Conservation (phyloP, 2,329 filamentous ascomycete genomes). For the Trichoderma citrinoviride region DNA sequence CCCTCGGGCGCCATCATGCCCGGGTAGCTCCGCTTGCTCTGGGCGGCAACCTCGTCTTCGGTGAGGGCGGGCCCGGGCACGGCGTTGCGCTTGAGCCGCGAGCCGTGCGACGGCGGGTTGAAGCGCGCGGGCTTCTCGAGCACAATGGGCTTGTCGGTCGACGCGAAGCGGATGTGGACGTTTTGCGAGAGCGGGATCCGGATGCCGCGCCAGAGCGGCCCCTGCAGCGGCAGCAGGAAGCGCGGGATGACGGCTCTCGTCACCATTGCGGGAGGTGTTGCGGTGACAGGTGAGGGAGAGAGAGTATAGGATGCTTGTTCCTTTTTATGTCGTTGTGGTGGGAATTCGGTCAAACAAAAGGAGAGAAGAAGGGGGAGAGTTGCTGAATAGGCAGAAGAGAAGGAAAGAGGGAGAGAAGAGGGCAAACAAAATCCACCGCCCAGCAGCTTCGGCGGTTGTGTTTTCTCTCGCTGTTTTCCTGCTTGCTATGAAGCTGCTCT, state of each 20-base stretch:
- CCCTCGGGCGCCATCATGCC: conserved; percentile 84
- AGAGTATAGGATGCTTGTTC: too few species aligned
- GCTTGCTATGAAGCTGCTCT: conserved; percentile 16
- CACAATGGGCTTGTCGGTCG: conserved; percentile 56
- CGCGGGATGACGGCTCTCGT: conserved; percentile 58
- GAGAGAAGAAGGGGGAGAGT: neutral
- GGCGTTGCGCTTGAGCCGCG: conserved; percentile 57
- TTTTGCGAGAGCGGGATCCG: conserved; percentile 37
- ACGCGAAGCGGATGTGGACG: conserved; percentile 38
- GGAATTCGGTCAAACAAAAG: neutral
- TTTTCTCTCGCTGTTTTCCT: conserved; percentile 3
- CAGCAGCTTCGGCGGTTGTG: neutral
- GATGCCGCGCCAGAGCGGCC: conserved; percentile 53
- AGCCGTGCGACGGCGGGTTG: conserved; percentile 85
- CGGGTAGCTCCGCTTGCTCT: conserved; percentile 73
- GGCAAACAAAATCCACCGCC: neutral
- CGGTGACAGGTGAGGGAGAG: neutral
- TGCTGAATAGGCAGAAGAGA: neutral
- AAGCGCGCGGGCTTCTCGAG: conserved; percentile 88
- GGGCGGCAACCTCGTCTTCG: conserved; percentile 61
- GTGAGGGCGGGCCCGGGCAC: conserved; percentile 67
- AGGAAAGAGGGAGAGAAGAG: neutral
- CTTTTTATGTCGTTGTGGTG: neutral
- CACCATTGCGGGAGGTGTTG: conserved; percentile 38
- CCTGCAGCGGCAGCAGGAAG: conserved; percentile 65